phyloP scores from a whole-genome alignment of 306 rosid genomes.

The Sesbania bispinosa region DNA sequence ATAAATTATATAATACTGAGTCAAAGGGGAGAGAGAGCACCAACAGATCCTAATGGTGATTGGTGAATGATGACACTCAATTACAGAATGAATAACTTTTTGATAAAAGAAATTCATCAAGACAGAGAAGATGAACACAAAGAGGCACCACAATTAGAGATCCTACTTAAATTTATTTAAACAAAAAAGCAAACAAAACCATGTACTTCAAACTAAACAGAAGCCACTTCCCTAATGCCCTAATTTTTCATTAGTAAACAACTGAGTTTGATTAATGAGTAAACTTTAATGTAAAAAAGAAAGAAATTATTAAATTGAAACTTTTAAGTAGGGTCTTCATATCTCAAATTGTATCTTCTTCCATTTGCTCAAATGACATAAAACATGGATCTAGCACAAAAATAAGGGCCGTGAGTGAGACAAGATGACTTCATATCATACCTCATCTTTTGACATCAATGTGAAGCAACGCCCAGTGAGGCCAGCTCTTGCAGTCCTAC shows the following conservation, averaged over 20 bases:
- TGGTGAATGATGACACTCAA: neutral
- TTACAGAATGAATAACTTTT: neutral
- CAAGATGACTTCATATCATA: constrained; percentile 37
- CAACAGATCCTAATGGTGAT: neutral
- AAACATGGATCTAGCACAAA: constrained; percentile 8
- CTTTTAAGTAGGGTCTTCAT: neutral
- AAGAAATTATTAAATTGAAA: neutral
- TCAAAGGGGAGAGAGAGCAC: neutral
- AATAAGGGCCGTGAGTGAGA: neutral
- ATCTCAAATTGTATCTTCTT: neutral
- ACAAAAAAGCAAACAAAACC: neutral
- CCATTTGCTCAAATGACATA: neutral
- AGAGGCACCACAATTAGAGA: too few species aligned
- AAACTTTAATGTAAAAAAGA: neutral
- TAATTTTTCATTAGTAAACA: neutral
- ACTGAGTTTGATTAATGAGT: neutral
- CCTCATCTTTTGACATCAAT: constrained; percentile 73
- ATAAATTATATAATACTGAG: too few species aligned
- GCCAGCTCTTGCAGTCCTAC: constrained; percentile 97
- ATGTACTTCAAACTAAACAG: neutral
- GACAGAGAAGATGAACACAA: neutral
- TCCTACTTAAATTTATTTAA: neutral
- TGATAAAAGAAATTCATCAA: neutral
- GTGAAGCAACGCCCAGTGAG: constrained; percentile 85
- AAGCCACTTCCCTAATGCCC: neutral